phyloP scores from a whole-genome alignment of 2,329 filamentous ascomycete species.

The Hypoxylon sp. region DNA sequence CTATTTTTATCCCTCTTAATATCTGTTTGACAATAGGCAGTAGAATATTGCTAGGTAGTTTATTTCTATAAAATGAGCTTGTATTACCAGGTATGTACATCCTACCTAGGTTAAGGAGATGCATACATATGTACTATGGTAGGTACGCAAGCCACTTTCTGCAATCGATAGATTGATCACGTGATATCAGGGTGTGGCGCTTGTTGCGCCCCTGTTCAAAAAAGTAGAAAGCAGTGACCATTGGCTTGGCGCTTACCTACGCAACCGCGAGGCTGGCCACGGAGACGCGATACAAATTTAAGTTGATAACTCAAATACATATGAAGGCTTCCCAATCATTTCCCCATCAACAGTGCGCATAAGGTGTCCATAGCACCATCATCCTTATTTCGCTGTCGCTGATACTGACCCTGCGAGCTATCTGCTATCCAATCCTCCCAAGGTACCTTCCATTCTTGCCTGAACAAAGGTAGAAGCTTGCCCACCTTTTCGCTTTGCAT shows the following conservation, averaged over 20 bases:
- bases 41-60: background rate
- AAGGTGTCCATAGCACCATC: background rate
- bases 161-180: background rate
- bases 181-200: background rate
- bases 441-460: background rate
- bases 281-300: conserved; percentile 39
- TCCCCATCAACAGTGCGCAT: background rate
- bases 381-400: background rate
- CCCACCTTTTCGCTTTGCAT: conserved; percentile 10
- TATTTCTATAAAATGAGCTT: no score
- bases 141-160: background rate
- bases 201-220: background rate
- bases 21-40: background rate
- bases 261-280: conserved; percentile 36
- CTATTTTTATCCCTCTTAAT: background rate
- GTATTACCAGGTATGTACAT: no score
- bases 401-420: background rate
- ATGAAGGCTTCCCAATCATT: conserved; percentile 13
- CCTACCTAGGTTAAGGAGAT: no score
- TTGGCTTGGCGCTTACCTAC: conserved; percentile 5
- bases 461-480: conserved; percentile 3
- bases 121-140: no score
- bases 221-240: background rate
- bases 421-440: conserved; percentile 4
- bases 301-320: conserved; percentile 23